Percentiles rank a stretch among this genome's conserved stretches.
Conservation (phyloP, 108 stramenopile species). For the Cyclotella baltica region DNA sequence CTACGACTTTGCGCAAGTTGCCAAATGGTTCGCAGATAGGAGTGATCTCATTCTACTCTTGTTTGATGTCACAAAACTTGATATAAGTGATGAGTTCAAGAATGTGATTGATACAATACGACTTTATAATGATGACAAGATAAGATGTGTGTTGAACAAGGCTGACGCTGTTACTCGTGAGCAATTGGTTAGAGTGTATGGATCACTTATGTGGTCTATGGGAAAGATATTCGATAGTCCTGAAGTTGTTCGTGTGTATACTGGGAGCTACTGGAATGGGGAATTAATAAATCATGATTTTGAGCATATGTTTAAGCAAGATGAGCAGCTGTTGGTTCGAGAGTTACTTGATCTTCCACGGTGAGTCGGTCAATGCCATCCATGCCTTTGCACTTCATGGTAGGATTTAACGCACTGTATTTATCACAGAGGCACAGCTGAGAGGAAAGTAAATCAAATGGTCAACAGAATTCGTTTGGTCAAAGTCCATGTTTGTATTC, state of each 20-base stretch:
- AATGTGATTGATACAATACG: constrained; percentile 72
- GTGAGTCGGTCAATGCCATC: neutral
- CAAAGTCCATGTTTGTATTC: constrained; percentile 66
- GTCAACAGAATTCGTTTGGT: constrained; percentile 71
- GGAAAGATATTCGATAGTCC: constrained; percentile 79
- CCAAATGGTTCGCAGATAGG: constrained; percentile 83
- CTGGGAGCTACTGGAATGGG: constrained; percentile 85
- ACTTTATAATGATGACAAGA: constrained; percentile 73
- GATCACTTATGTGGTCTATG: constrained; percentile 89
- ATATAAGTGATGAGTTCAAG: constrained; percentile 88
- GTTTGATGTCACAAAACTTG: constrained; percentile 87
- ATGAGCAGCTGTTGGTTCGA: constrained; percentile 72
- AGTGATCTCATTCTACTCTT: constrained; percentile 83
- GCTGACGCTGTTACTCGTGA: constrained; percentile 84
- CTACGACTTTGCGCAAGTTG: constrained; percentile 71
- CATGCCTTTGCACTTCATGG: neutral
- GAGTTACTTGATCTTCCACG: constrained; percentile 68
- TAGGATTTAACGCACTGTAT: neutral
- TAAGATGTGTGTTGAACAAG: constrained; percentile 86
- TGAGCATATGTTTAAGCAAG: constrained; percentile 75
- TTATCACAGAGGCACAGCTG: constrained; percentile 49
- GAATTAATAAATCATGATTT: constrained; percentile 58
- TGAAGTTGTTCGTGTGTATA: constrained; percentile 78
- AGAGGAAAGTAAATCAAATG: constrained; percentile 85
- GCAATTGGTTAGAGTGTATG: constrained; percentile 89